Evolutionary conservation across 1,284 basidiomycete species (phyloP).

Genomic region (Papiliotrema laurentii): DNA sequence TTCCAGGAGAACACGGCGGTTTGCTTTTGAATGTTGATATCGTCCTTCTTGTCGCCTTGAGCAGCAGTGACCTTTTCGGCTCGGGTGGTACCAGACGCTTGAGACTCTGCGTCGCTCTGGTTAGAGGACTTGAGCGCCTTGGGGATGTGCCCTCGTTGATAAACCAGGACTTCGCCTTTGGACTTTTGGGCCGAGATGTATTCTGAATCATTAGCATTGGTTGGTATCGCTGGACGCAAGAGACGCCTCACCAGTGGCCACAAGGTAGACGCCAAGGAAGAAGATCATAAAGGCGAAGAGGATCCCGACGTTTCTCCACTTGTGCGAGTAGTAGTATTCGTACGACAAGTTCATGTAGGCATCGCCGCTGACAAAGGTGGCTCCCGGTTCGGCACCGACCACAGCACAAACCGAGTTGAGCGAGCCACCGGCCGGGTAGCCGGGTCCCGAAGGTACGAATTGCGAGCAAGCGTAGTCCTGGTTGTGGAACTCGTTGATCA

Average conservation of each 20-base stretch:
- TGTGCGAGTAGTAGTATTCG: constrained; percentile 58
- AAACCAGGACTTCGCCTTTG: constrained; percentile 54
- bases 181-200: constrained; percentile 50
- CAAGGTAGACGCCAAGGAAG: constrained; percentile 53
- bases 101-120: constrained; percentile 22
- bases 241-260: constrained; percentile 49
- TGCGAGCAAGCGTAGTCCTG: constrained; percentile 39
- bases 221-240: not conserved
- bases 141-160: constrained; percentile 49
- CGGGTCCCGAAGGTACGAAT: constrained; percentile 42
- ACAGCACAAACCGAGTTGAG: constrained; percentile 47
- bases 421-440: constrained; percentile 37
- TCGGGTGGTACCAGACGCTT: constrained; percentile 5
- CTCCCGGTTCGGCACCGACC: constrained; percentile 48
- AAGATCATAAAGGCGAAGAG: constrained; percentile 54
- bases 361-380: constrained; percentile 48
- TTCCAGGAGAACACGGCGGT: constrained; percentile 50
- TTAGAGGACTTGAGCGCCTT: constrained; percentile 19
- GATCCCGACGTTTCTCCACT: constrained; percentile 66
- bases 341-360: constrained; percentile 59
- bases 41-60: constrained; percentile 19
- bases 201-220: constrained; percentile 30
- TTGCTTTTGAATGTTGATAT: constrained; percentile 43
- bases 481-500: constrained; percentile 53
- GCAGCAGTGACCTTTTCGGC: constrained; percentile 12